Evolutionary conservation across 345 rosid species (phyloP), one percentile per base, ranked within the genome.

Genomic region (Trapa bicornis): DNA sequence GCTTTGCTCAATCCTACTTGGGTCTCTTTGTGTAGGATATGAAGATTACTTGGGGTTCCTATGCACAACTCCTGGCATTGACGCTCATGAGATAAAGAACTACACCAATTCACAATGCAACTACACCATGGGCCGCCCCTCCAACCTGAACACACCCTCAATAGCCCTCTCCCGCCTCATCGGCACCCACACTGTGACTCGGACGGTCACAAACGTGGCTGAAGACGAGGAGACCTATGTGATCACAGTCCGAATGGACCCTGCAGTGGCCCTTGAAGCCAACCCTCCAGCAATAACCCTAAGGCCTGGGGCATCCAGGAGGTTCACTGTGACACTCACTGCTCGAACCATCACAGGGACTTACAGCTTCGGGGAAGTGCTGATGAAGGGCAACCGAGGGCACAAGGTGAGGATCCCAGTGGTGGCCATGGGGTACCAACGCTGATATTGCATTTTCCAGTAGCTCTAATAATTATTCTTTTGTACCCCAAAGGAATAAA

Each of bases 321-420:
- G 75, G 71, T 86, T 91, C 73, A 52, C 87, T 0, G 96, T 85
- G 57, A 86, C 85, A 52, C 92, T 95, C 2, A 84, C 92, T 0
- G 81, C 80, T 41, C 74, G 97, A 73, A 78, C 91, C 1, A 86
- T 89, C 54, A 82, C 85, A 0, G 90, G 94, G 74, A 66, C 65
- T 17, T 95, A 95, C 74, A 85, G 90, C 82, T 95, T 95, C 6
- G 99, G 99, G 61, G 85, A 86, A 71, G 77, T 95, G 61, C 53
- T 77, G 57, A 61, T 95, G 87, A 95, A 91, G 82, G 99, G 99
- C 53, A 95, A 93, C 81, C 68, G 97, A 67, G 97, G 99, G 37
- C 99, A 95, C 75, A 85, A 80, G 80, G 97, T 89, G 66, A 85
- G 76, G 73, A 70, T 95, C 73, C 96, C 97, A 0, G 99, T 95